Evolutionary conservation across 352 stramenopile species (phyloP), one percentile per base, ranked within the genome.

Genomic region (Phytopythium cucurbitacearum): DNA sequence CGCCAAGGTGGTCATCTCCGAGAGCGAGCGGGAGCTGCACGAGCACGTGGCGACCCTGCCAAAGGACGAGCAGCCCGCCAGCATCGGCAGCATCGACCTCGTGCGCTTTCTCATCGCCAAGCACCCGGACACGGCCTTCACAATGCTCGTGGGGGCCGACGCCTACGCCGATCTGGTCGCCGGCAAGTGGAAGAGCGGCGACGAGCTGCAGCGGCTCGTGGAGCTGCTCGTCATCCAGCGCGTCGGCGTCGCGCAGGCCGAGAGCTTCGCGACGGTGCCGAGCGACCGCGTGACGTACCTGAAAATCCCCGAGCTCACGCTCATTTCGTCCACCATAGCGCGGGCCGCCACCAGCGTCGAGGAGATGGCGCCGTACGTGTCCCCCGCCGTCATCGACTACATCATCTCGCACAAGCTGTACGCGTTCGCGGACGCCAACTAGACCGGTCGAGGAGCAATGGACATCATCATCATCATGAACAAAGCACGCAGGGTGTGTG

Each of bases 131-230:
- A 67, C 66, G 21, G 61, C 45, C 34, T 96, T 94, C 34, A 80
- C 80, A 48, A 75, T 92, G 69, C 62, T 95, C 21, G 51, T 95
- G 5, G 87, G 87, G 5, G 84, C 68, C 5, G 87, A 96, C 62
- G 94, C 87, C 48, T 96, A 87, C 65, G 69, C 70, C 6, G 87
- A 96, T 60, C 60, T 96, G 48, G 51, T 81, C 40, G 67, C 72
- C 28, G 84, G 83, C 41, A 96, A 96, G 63, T 96, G 87, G 87
- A 96, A 96, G 55, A 62, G 72, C 34, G 85, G 79, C 3, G 69
- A 94, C 13, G 73, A 90, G 56, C 69, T 96, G 1, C 68, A 86
- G 65, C 69, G 69, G 34, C 59, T 84, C 4, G 67, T 92, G 0
- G 72, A 77, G 41, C 50, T 96, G 5, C 62, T 94, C 9, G 83